Evolutionary conservation across 139 green algal species (phyloP), one percentile per base, ranked within the genome.

Genomic region (Picochlorum sp.): DNA sequence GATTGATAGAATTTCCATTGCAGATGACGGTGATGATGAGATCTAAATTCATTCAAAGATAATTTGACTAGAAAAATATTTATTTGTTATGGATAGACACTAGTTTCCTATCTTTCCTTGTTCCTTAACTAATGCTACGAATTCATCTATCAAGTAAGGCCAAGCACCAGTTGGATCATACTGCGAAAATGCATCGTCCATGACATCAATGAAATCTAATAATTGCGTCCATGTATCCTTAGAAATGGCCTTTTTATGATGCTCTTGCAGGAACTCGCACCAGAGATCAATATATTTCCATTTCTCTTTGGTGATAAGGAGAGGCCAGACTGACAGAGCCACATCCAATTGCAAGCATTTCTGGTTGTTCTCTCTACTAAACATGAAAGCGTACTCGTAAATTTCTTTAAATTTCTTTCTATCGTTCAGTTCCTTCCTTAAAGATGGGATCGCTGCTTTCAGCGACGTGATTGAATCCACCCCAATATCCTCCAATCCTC

Each of bases 331-430:
- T 15, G 64, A 90, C n/a, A 94, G 26, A 6, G 92, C 91, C n/a
- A 81, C 87, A 30, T 96, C 88, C 50, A 96, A 77, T 60, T 90
- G 82, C 63, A 97, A 73, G 44, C 87, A 95, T 77, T 97, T 98
- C 66, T 95, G 85, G 6, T 89, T 89, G 55, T 94, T 94, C 81
- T 97, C 84, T 45, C 85, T 77, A 3, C 81, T 80, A 57, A 91
- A 95, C 23, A 70, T 63, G 67, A 91, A 96, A 0, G 88, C 82
- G 49, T 82, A 96, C 30, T 81, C 75, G 74, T 95, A 96, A 18
- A 95, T 77, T 57, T 86, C 63, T 26, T 64, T 66, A 60, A 92
- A 94, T 59, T 67, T 82, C 15, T 49, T 31, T 2, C 75, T 62
- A 26, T 81, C 65, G 3, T 77, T 64, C 21, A 95, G 54, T 71